Base-by-base conservation (phyloP, 83 land plant genomes). In the Picea abies region DNA sequence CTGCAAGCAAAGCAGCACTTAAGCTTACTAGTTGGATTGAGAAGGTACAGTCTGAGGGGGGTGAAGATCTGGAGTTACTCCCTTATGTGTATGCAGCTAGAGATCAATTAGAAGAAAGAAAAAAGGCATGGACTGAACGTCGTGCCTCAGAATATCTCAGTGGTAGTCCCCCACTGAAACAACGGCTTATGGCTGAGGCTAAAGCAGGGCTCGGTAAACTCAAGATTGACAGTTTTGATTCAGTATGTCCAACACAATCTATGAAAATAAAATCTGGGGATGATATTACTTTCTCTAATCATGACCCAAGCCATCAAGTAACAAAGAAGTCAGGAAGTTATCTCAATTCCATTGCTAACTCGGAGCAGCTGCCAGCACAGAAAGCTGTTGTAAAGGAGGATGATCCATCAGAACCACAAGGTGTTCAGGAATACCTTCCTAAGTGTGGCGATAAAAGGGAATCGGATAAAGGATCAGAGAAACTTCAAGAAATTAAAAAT, bases 51-150 rank as follows among this genome's bases (percentile, higher is more conserved):
- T 81, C 91, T 29, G 93, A 91, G 0, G 89, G 86, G 29, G 95
- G 91, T 75, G 99, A 97, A 85, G 99, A 97, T 70, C 7, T 96
- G 47, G 98, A 97, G 71, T 86, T 86, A 83, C 88, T 95, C 68
- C 98, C 99, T 14, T 97, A 90, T 88, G 95, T 94, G 15, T 92
- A 90, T 88, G 95, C 90, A 76, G 96, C 99, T 52, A 81, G 94
- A 68, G 97, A 94, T 70, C 97, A 92, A 73, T 84, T 97, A 49
- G 92, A 95, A 49, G 88, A 91, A 83, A 90, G 99, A 75, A 91
- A 92, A 79, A 90, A 87, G 63, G 79, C 85, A 76, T 97, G 99
- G 99, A 81, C 73, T 68, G 93, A 93, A 56, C 95, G 90, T 63
- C 87, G 86, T 79, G 80, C 79, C 52, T 41, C 85, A 69, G 90